phyloP scores from a whole-genome alignment of 768 basidiomycete species.

The Kwoniella dendrophila region DNA sequence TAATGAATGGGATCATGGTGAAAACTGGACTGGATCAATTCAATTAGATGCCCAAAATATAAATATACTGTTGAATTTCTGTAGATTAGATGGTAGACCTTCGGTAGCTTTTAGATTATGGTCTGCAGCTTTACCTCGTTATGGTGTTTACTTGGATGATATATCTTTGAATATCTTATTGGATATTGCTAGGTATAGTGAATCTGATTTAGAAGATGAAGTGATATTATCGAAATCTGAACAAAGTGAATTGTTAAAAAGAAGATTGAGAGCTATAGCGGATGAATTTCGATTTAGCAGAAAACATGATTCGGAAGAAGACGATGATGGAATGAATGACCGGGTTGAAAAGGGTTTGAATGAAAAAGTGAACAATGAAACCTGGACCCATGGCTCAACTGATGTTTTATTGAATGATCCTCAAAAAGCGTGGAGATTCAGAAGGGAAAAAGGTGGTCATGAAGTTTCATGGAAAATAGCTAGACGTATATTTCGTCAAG shows the following conservation, averaged over 20 bases:
- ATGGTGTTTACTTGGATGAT: conserved; percentile 63
- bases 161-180: conserved; percentile 66
- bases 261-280: conserved; percentile 22
- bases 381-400: conserved; percentile 25
- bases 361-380: neutral
- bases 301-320: neutral
- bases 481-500: conserved; percentile 62
- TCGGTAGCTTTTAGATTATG: conserved; percentile 59
- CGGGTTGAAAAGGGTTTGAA: conserved; percentile 17
- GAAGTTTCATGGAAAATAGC: conserved; percentile 60
- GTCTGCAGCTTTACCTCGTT: conserved; percentile 67
- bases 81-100: conserved; percentile 14
- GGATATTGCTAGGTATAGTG: conserved; percentile 64
- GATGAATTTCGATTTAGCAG: conserved; percentile 22
- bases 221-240: neutral
- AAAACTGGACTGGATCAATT: conserved; percentile 15
- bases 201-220: conserved; percentile 62
- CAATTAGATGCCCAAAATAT: conserved; percentile 35
- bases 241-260: conserved; percentile 27
- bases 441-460: conserved; percentile 47
- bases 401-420: conserved; percentile 37
- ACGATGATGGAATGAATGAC: neutral
- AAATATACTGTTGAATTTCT: conserved; percentile 36
- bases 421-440: conserved; percentile 42
- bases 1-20: neutral